Percentiles rank a stretch among this genome's conserved stretches.
Evolutionary conservation across 345 rosid species (phyloP).

Genomic region (Euclidium syriacum): DNA sequence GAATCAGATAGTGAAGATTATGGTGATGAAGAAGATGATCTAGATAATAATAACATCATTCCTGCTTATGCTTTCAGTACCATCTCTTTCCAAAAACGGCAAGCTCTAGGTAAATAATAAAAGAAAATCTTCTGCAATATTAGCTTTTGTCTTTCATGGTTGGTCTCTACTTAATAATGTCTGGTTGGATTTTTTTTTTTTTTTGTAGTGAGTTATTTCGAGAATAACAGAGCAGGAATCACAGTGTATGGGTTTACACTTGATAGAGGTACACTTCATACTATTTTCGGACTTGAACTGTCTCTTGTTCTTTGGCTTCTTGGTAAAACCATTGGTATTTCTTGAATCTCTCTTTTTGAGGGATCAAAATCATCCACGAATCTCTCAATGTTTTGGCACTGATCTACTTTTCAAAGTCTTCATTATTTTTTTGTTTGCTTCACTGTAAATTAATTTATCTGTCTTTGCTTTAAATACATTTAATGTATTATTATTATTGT

Average conservation of each 20-base stretch:
- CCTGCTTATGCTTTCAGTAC: conserved; percentile 66
- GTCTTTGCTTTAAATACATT: background rate
- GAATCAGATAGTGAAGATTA: conserved; percentile 47
- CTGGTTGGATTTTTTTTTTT: background rate
- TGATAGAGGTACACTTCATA: conserved; percentile 77
- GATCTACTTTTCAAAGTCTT: background rate
- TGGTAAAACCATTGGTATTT: conserved; percentile 79
- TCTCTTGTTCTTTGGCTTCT: conserved; percentile 95
- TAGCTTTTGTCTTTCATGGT: background rate
- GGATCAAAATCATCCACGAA: conserved; percentile 1
- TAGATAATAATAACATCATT: conserved; percentile 60
- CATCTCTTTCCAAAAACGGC: conserved; percentile 87
- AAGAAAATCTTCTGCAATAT: background rate
- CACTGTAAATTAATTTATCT: background rate
- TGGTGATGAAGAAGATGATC: conserved; percentile 80
- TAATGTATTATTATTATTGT: background rate
- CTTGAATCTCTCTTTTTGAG: conserved; percentile 25
- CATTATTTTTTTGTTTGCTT: background rate
- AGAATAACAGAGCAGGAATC: conserved; percentile 88
- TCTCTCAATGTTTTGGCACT: background rate
- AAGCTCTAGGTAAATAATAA: conserved; percentile 66
- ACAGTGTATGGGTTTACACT: conserved; percentile 79
- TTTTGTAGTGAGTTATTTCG: conserved; percentile 73
- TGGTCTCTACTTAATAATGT: background rate
- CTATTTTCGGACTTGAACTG: conserved; percentile 75